These are phyloP conservation scores for Datura wrightii DNA, from an alignment of 257 asterid species.

Conservation along the genomic window DNA sequence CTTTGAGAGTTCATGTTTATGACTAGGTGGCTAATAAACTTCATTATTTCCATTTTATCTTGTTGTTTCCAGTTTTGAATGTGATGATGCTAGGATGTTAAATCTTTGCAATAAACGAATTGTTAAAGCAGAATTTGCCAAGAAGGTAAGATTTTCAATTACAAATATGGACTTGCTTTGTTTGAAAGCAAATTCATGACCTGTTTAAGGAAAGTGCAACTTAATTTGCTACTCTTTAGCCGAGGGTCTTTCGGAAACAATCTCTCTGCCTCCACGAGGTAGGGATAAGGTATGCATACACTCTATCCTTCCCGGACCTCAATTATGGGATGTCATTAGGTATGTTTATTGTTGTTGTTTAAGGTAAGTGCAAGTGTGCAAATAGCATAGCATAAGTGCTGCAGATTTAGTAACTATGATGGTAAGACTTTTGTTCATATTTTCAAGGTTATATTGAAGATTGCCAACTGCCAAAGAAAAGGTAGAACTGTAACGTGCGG, in stretches of 20 bases:
- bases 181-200: conserved; percentile 6
- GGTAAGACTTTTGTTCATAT: neutral
- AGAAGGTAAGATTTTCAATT: neutral
- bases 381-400: neutral
- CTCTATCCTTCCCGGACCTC: too few species aligned
- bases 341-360: neutral
- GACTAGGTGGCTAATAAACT: conserved; percentile 1
- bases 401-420: neutral
- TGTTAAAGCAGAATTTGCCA: neutral
- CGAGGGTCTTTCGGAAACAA: too few species aligned
- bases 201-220: neutral
- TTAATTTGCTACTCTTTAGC: neutral
- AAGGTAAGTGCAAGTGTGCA: neutral
- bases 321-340: neutral
- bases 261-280: too few species aligned
- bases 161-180: neutral
- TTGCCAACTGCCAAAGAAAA: neutral
- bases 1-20: neutral
- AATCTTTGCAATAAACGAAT: neutral
- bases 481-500: neutral
- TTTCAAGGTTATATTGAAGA: neutral
- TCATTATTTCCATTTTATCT: neutral
- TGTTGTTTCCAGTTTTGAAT: neutral
- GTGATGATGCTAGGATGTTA: neutral
- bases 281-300: too few species aligned